Evolutionary conservation across 371 early-diverging fungal genomes (phyloP).

Genomic region (Actinomortierella ambigua): DNA sequence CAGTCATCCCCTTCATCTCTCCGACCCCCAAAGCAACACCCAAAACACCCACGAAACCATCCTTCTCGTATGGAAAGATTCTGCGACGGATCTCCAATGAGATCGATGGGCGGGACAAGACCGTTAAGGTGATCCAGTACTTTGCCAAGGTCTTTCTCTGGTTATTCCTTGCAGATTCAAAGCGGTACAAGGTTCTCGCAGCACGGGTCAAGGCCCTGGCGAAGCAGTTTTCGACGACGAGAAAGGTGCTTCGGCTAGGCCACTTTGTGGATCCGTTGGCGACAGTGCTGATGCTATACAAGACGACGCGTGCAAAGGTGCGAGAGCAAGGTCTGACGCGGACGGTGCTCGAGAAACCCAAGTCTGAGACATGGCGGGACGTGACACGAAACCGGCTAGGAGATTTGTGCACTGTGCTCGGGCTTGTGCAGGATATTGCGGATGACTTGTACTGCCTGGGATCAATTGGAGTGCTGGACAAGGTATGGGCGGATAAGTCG

Average conservation of each 20-base stretch:
- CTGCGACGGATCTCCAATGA: conserved; percentile 58
- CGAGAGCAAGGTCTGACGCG: conserved; percentile 14
- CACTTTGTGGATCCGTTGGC: conserved; percentile 65
- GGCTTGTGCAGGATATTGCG: conserved; percentile 69
- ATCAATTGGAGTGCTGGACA: conserved; percentile 66
- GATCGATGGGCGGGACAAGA: conserved; percentile 86
- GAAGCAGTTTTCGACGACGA: conserved; percentile 72
- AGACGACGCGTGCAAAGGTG: conserved; percentile 10
- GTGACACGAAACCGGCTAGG: conserved; percentile 32
- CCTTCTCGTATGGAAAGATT: conserved; percentile 26
- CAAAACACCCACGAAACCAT: conserved; percentile 10
- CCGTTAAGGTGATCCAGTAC: conserved; percentile 82
- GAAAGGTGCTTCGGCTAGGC: conserved; percentile 75
- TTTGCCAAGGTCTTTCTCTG: conserved; percentile 69
- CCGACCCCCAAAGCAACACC: neutral
- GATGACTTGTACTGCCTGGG: conserved; percentile 79
- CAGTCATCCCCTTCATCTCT: neutral
- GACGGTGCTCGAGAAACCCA: neutral
- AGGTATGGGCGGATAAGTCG: conserved; percentile 48
- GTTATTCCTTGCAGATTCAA: conserved; percentile 49
- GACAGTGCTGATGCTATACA: conserved; percentile 24
- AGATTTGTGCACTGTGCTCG: conserved; percentile 47
- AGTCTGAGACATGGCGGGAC: conserved; percentile 11
- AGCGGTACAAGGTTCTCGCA: conserved; percentile 45
- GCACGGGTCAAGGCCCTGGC: conserved; percentile 55